Base-by-base conservation (phyloP, 1,284 basidiomycete genomes). In the Ceratobasidium papillatum region DNA sequence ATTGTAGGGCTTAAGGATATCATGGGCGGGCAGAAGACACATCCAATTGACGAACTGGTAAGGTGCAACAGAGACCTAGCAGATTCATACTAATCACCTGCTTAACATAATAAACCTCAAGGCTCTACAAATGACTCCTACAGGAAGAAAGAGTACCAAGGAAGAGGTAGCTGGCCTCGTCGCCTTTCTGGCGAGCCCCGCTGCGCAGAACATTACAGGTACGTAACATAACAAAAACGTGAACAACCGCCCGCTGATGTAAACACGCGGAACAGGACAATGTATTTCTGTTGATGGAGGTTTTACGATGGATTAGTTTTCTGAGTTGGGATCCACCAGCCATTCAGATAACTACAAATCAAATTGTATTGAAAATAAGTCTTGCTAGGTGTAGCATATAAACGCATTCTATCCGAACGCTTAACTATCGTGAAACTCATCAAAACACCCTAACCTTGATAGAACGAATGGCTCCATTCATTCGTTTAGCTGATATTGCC, bases 121-220 rank as follows among this genome's bases (percentile, higher is more conserved):
- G 66, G 17, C 43, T 17, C 27, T 71, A 11, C n/a, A 71, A 32
- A 32, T 58, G 25, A 45, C 41, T 3, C 51, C 54, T 27, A 71
- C 66, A 27, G 41, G n/a, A 27, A 71, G 27, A n/a, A 72, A 61
- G 43, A 47, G 38, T 27, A 61, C 54, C 11, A 14, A 56, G 4
- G 69, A 72, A 22, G 38, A 72, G 47, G 32, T 72, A 36, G 69
- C 69, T n/a, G 43, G 32, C 3, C 12, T 72, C 1, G 69, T 72
- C 11, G 14, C 56, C 11, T 72, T 61, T 19, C 45, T 72, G 11
- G 56, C 27, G 8, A 61, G 56, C 45, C 69, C 69, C 2, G 58
- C 41, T 7, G 69, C 69, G 8, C n/a, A 27, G 41, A 61, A 72
- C 38, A 72, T 72, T 12, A 72, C 38, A 5, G 69, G 69, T 61